These are phyloP conservation scores for Sugiyamaella neomexicana DNA, from an alignment of 1,139 yeast genomes.

Conservation along the genomic window DNA sequence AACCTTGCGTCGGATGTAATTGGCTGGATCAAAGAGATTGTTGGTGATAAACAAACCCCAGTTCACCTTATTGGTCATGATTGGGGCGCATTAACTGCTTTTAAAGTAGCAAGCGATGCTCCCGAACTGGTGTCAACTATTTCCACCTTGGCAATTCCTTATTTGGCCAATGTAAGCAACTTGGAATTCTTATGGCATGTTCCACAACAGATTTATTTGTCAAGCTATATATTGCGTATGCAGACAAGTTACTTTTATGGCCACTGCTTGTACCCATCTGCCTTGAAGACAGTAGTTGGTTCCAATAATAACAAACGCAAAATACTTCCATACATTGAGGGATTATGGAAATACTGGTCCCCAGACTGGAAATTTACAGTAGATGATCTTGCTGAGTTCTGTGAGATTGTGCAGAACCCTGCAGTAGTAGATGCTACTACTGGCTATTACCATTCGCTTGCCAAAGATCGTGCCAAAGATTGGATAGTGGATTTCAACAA, in stretches of 20 bases:
- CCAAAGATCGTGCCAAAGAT: not conserved
- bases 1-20: constrained; percentile 28
- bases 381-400: constrained; percentile 26
- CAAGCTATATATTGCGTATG: constrained; percentile 34
- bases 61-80: constrained; percentile 35
- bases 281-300: constrained; percentile 2
- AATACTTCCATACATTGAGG: constrained; percentile 25
- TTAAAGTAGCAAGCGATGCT: constrained; percentile 23
- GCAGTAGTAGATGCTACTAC: constrained; percentile 33
- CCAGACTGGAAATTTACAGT: constrained; percentile 30
- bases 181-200: constrained; percentile 18
- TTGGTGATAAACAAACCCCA: constrained; percentile 21
- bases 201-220: constrained; percentile 32
- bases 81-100: constrained; percentile 35
- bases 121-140: constrained; percentile 29
- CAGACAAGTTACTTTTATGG: constrained; percentile 26
- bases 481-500: constrained; percentile 28
- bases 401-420: constrained; percentile 27
- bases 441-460: constrained; percentile 28
- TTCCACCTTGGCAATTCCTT: constrained; percentile 33
- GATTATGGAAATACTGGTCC: constrained; percentile 34
- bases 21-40: constrained; percentile 23
- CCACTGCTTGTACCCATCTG: constrained; percentile 7
- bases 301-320: not conserved
- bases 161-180: constrained; percentile 25